Base-by-base conservation (phyloP, 192 early-diverging fungal species). In the Diversispora epigaea region DNA sequence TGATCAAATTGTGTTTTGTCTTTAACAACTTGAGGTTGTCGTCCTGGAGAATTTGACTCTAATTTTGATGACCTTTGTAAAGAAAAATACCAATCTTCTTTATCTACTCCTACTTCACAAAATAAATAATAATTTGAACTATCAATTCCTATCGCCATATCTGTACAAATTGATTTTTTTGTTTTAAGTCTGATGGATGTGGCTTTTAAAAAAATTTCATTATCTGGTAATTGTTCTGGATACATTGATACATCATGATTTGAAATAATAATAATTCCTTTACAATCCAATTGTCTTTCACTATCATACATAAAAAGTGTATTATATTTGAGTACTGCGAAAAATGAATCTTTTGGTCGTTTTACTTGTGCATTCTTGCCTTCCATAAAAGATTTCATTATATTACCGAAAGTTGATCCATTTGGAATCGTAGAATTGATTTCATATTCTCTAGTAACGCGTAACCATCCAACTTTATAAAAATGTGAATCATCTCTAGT, bases 71-170 rank as follows among this genome's bases (percentile, higher is more conserved):
- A 91, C 73, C 88, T 87, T 67, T 86, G 79, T 32, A 94, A 80
- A 6, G 90, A 87, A 78, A 93, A 85, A 71, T 91, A 93, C 96
- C 96, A 97, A 77, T 94, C 93, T 79, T 97, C 96, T 81, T 97
- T 97, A 72, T 95, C 91, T 4, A 83, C 81, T 14, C 86, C 85
- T 4, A 79, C 76, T 76, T 89, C 85, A 47, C 85, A 88, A 71
- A 89, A 90, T 15, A 93, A 77, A 68, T 89, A 92, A 77, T 77
- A 83, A 41, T 25, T 21, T 19, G 8, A 22, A 55, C 80, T 78
- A 41, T 77, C 79, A 77, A 64, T 77, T 55, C 79, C 75, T 11
- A 72, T 6, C 8, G 54, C 61, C 41, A 58, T 77, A 19, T 66
- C 50, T 2, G 82, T 69, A 21, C 25, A 66, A 3, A 76, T 56